Percentiles rank a stretch among this genome's conserved stretches.
Evolutionary conservation across 2,329 filamentous ascomycete genomes (phyloP).

Genomic region (Stagonosporopsis tanaceti): DNA sequence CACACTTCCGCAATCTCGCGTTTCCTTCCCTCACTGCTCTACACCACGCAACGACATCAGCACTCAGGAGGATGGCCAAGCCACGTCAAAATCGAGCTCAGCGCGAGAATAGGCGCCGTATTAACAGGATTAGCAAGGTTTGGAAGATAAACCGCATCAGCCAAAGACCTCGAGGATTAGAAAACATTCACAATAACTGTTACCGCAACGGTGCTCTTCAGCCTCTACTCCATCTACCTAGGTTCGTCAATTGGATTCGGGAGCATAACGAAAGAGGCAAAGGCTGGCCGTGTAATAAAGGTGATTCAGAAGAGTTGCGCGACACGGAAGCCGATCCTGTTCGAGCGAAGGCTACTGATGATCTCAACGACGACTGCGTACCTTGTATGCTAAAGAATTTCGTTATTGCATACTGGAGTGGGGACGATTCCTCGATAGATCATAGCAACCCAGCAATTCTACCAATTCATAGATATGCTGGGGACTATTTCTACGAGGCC

Average conservation of each 20-base stretch:
- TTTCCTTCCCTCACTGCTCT: neutral
- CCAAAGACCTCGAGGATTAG: neutral
- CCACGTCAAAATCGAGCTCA: neutral
- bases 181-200: neutral
- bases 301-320: neutral
- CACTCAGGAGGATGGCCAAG: neutral
- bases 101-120: neutral
- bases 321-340: neutral
- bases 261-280: neutral
- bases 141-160: neutral
- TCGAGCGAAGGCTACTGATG: neutral
- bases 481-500: neutral
- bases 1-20: neutral
- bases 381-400: neutral
- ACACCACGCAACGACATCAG: neutral
- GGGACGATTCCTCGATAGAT: neutral
- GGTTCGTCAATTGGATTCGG: conserved; percentile 4
- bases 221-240: neutral
- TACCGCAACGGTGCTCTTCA: neutral
- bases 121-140: neutral
- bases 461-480: neutral
- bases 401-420: neutral
- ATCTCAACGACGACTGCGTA: neutral
- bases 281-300: neutral
- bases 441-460: neutral